Conservation (phyloP, 2,329 filamentous ascomycete species). For the Tolypocladium nubicola region DNA sequence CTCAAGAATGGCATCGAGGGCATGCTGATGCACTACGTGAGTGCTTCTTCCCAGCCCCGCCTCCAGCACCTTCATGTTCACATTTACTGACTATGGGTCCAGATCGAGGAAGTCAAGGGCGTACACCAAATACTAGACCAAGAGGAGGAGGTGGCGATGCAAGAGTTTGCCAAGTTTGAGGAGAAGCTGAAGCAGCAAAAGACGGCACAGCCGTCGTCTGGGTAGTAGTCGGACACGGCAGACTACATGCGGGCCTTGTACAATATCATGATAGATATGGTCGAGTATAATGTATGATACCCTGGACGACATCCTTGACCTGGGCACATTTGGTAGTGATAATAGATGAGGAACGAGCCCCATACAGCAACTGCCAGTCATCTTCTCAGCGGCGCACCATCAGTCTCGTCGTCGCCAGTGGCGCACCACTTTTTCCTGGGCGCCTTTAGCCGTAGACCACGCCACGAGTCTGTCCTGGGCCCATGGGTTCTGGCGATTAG, state of each 20-base stretch:
- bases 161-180: slow-evolving; percentile 91
- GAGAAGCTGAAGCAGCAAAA: slow-evolving; percentile 59
- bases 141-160: slow-evolving; percentile 78
- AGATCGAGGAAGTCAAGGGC: slow-evolving; percentile 93
- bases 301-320: not conserved
- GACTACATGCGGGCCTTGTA: not conserved
- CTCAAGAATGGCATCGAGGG: slow-evolving; percentile 96
- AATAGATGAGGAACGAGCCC: not conserved
- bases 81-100: slow-evolving; percentile 4
- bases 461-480: not conserved
- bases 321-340: too few species aligned
- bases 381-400: too few species aligned
- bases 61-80: not conserved
- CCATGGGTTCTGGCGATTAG: not conserved
- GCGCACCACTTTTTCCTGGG: not conserved
- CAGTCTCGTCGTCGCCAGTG: not conserved
- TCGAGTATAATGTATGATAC: not conserved
- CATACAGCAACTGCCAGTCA: not conserved
- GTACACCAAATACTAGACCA: slow-evolving; percentile 85
- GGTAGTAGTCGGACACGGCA: not conserved
- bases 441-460: not conserved
- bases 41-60: slow-evolving; percentile 22
- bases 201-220: slow-evolving; percentile 14
- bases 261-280: not conserved
- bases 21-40: slow-evolving; percentile 93